Evolutionary conservation across 345 rosid species (phyloP).

Genomic region (Syzygium grande): DNA sequence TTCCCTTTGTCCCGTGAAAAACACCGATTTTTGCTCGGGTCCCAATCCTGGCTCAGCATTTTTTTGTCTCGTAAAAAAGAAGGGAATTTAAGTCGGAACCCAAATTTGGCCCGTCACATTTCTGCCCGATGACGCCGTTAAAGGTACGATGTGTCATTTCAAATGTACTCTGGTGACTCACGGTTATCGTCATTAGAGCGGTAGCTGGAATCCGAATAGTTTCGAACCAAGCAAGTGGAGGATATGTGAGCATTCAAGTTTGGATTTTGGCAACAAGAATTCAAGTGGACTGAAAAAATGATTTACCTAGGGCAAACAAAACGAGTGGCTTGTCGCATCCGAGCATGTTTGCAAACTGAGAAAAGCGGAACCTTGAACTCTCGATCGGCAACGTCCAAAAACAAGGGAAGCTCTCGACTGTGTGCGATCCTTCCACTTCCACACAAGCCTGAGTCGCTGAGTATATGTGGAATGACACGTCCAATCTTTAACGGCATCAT

Average conservation of each 20-base stretch:
- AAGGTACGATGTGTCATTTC: neutral
- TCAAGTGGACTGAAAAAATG: neutral
- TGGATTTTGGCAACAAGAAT: neutral
- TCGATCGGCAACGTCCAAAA: neutral
- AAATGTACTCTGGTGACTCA: neutral
- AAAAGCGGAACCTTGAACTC: neutral
- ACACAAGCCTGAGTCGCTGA: neutral
- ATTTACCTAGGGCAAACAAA: neutral
- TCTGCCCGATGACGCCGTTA: neutral
- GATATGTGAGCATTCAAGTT: neutral
- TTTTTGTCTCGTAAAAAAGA: neutral
- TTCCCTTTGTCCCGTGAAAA: neutral
- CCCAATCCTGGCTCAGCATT: too few relatives aligned
- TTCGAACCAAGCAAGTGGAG: neutral
- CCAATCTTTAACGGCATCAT: neutral
- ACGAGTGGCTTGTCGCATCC: neutral
- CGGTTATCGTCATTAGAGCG: neutral
- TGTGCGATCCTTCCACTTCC: neutral
- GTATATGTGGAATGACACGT: neutral
- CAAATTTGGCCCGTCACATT: neutral
- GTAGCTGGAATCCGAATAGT: neutral
- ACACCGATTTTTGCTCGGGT: neutral
- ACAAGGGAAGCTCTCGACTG: neutral
- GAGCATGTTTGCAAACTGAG: neutral
- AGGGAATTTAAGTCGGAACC: neutral